These are phyloP conservation scores for Pythium dissimile DNA, from an alignment of 352 stramenopile species.

Conservation along the genomic window DNA sequence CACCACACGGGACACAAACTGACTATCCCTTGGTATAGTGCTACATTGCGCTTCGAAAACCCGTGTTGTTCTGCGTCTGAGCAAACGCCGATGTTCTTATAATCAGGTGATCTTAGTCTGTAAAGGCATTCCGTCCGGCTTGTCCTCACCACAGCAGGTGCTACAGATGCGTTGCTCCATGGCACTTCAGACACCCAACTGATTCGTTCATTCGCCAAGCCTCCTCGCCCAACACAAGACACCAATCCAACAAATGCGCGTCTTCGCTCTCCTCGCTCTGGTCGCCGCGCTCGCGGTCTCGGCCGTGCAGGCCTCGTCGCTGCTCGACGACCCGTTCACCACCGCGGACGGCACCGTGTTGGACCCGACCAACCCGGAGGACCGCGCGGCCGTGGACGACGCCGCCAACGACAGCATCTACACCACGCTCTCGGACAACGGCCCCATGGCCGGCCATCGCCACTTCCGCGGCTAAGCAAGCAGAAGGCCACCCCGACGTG, in stretches of 20 bases:
- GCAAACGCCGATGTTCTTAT: too few species aligned
- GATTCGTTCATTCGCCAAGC: background rate
- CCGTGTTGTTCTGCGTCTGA: too few species aligned
- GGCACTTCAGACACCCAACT: too few species aligned
- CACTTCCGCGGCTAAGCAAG: background rate
- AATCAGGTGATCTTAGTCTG: too few species aligned
- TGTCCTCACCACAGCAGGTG: too few species aligned
- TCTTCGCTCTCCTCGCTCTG: background rate
- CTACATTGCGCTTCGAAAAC: background rate
- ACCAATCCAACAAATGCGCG: too few species aligned
- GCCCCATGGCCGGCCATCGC: constrained; percentile 27
- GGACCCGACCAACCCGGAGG: constrained; percentile 22
- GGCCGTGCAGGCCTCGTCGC: background rate
- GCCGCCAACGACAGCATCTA: constrained; percentile 20
- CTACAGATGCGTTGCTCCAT: too few species aligned
- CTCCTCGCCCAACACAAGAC: too few species aligned
- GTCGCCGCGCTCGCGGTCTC: constrained; percentile 5
- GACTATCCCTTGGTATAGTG: background rate
- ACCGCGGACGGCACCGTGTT: constrained; percentile 26
- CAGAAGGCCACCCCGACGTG: background rate
- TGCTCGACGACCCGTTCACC: constrained; percentile 27
- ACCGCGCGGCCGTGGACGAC: constrained; percentile 8
- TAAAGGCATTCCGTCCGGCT: too few species aligned
- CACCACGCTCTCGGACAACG: constrained; percentile 26
- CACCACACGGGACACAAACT: background rate